A percentile compares a stretch with the other conserved stretches of the same genome.
Evolutionary conservation across 2,329 filamentous ascomycete genomes (phyloP).

Genomic region (Alternaria sp.): DNA sequence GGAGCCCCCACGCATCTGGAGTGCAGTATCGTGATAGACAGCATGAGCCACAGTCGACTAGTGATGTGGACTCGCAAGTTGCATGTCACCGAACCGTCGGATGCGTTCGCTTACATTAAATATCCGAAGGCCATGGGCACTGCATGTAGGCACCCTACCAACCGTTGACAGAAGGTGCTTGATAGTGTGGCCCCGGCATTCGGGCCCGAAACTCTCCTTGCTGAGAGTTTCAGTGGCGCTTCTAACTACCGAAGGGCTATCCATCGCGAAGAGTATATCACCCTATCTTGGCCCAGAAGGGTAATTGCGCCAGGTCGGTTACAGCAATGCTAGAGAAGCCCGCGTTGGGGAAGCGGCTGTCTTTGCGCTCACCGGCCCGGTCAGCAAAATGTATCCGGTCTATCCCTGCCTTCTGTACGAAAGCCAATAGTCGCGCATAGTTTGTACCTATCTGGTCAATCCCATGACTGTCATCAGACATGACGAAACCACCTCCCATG

Average conservation of each 20-base stretch:
- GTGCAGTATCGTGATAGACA: slow-evolving; percentile 9
- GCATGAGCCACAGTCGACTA: background rate
- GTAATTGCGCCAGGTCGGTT: slow-evolving; percentile 34
- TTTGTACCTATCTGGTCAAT: slow-evolving; percentile 87
- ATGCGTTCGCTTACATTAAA: background rate
- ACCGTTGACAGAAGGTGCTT: slow-evolving; percentile 8
- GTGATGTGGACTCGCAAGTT: background rate
- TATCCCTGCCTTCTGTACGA: slow-evolving; percentile 71
- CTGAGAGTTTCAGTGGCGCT: slow-evolving; percentile 13
- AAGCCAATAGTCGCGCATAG: slow-evolving; percentile 73
- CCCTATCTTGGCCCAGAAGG: slow-evolving; percentile 36
- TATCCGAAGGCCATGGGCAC: slow-evolving; percentile 12
- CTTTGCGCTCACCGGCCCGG: slow-evolving; percentile 26
- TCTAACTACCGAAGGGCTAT: slow-evolving; percentile 1
- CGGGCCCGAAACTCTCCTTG: slow-evolving; percentile 12
- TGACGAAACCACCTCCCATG: slow-evolving; percentile 80
- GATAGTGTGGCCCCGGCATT: slow-evolving; percentile 11
- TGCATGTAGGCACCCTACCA: slow-evolving; percentile 19
- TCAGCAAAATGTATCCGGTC: slow-evolving; percentile 58
- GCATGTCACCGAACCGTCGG: slow-evolving; percentile 1
- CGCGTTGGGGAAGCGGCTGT: slow-evolving; percentile 44
- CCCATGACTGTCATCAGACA: slow-evolving; percentile 95
- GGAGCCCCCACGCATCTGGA: slow-evolving; percentile 17
- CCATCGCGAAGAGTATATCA: slow-evolving; percentile 12
- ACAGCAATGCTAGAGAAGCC: slow-evolving; percentile 45